Percentiles rank a stretch among this genome's conserved stretches.
phyloP scores from a whole-genome alignment of 495 filamentous ascomycete genomes.

The Penicillium dipodomyicola region DNA sequence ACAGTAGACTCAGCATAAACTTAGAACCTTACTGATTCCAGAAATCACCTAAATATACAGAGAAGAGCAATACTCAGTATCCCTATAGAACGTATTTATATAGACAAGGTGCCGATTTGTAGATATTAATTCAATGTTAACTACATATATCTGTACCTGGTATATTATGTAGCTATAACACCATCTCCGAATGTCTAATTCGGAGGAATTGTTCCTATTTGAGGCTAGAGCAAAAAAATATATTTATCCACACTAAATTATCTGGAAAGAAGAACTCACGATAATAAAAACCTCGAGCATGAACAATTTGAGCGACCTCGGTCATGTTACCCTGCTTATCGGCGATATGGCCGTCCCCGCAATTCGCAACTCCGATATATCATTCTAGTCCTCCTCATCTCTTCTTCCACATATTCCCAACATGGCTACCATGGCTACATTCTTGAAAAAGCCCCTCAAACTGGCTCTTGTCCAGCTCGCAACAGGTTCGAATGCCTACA shows the following conservation, averaged over 20 bases:
- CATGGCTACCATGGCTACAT: slow-evolving; percentile 42
- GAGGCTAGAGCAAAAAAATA: background rate
- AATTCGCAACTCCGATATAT: slow-evolving; percentile 4
- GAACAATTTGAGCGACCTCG: background rate
- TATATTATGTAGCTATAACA: background rate
- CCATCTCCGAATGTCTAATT: too few relatives aligned
- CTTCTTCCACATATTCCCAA: slow-evolving; percentile 4
- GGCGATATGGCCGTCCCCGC: slow-evolving; percentile 9
- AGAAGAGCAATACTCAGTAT: too few relatives aligned
- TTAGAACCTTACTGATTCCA: too few relatives aligned
- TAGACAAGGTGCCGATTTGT: too few relatives aligned
- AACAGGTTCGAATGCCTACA: slow-evolving; percentile 45
- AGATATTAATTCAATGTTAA: too few relatives aligned
- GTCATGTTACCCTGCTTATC: slow-evolving; percentile 8
- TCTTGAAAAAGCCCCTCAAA: slow-evolving; percentile 73
- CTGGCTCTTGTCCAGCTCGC: slow-evolving; percentile 81
- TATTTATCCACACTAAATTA: background rate
- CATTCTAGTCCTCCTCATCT: background rate
- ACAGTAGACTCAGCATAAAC: too few relatives aligned
- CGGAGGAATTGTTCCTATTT: background rate
- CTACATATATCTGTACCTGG: too few relatives aligned
- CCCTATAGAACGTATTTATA: too few relatives aligned
- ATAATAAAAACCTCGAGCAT: background rate
- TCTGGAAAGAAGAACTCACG: background rate
- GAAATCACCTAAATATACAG: too few relatives aligned